phyloP scores from a whole-genome alignment of 805 yeast genomes.

The Barnettozyma sucrosica region DNA sequence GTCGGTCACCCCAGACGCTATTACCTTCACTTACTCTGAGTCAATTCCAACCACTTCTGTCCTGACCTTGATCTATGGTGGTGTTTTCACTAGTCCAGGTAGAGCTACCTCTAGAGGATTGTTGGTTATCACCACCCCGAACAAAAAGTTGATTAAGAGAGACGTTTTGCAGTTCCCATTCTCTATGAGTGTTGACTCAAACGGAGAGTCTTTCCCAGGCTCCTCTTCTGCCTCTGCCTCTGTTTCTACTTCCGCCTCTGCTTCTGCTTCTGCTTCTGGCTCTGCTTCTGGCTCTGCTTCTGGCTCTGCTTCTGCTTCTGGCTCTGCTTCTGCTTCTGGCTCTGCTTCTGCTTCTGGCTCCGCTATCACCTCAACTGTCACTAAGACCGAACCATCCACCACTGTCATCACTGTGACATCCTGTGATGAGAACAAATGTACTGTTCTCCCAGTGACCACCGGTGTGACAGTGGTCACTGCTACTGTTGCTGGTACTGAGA shows the following conservation, averaged over 20 bases:
- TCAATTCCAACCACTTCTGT: conserved; percentile 8
- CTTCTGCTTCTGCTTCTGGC: no score
- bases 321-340: background rate
- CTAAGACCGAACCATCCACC: background rate
- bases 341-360: conserved; percentile 4
- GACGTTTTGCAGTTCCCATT: conserved; percentile 9
- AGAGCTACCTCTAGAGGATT: conserved; percentile 3
- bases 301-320: no score
- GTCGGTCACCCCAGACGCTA: conserved; percentile 6
- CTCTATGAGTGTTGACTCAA: conserved; percentile 8
- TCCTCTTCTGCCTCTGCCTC: background rate
- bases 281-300: no score
- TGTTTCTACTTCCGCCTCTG: no score
- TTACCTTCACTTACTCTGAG: conserved; percentile 9
- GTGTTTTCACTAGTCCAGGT: conserved; percentile 8
- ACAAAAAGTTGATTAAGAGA: conserved; percentile 12
- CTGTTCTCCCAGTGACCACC: conserved; percentile 3
- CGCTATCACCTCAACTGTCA: background rate
- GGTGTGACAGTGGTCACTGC: conserved; percentile 6
- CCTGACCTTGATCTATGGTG: background rate
- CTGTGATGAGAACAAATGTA: conserved; percentile 3
- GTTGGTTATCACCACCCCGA: conserved; percentile 9
- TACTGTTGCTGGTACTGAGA: conserved; percentile 1
- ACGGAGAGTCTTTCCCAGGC: conserved; percentile 12
- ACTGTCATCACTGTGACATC: conserved; percentile 1